phyloP scores from a whole-genome alignment of 371 early-diverging fungal genomes.

The Smittium mucronatum region DNA sequence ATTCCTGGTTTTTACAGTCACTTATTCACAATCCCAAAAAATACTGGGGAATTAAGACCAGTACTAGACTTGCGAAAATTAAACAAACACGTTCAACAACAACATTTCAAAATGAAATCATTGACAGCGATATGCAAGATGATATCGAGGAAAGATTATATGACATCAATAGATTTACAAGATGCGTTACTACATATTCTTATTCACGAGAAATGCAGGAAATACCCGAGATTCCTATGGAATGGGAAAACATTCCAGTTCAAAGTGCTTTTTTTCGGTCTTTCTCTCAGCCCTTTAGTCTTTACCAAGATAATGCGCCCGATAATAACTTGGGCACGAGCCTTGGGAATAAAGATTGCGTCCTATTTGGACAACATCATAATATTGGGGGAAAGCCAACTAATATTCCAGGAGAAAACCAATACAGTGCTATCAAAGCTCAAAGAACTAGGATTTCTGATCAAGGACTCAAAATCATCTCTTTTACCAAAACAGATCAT shows the following conservation, averaged over 20 bases:
- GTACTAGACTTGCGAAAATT: conserved; percentile 29
- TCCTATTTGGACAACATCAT: conserved; percentile 34
- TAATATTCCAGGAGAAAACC: conserved; percentile 13
- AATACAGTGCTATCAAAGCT: conserved; percentile 20
- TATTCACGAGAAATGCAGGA: conserved; percentile 21
- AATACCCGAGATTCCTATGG: conserved; percentile 35
- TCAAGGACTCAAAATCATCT: conserved; percentile 22
- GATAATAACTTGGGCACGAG: conserved; percentile 22
- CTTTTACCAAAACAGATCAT: conserved; percentile 30
- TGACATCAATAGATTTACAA: conserved; percentile 27
- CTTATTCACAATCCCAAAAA: conserved; percentile 11
- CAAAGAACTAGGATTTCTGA: conserved; percentile 23
- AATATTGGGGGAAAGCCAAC: conserved; percentile 14
- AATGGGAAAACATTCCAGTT: conserved; percentile 35
- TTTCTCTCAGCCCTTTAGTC: conserved; percentile 33
- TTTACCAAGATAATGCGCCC: conserved; percentile 35
- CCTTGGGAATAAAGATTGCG: conserved; percentile 24
- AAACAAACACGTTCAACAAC: conserved; percentile 26
- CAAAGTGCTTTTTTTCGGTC: conserved; percentile 34
- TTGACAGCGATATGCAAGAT: conserved; percentile 26
- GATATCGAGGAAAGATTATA: conserved; percentile 22
- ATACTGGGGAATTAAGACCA: conserved; percentile 13
- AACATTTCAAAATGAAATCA: conserved; percentile 21
- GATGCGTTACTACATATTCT: conserved; percentile 32
- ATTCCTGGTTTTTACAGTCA: conserved; percentile 3